phyloP scores from a whole-genome alignment of 75 land plant species.

The Selaginella tamariscina region DNA sequence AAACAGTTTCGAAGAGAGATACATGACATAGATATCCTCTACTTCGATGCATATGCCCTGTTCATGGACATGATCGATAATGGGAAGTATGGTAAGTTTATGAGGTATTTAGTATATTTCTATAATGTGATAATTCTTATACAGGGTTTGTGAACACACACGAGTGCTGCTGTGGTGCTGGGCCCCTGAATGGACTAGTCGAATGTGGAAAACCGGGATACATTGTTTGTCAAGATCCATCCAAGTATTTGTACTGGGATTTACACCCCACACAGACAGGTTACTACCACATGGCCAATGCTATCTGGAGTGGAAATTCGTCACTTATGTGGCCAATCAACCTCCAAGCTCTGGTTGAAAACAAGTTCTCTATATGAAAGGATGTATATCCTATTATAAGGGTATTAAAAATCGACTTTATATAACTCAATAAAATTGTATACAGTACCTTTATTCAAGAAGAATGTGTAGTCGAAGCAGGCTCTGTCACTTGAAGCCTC shows the following conservation, averaged over 20 bases:
- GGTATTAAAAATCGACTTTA: no score
- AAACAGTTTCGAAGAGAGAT: not conserved
- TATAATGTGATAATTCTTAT: not conserved
- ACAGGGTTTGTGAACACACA: not conserved
- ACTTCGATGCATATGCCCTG: not conserved
- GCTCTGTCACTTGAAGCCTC: constrained; percentile 19
- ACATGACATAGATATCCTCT: not conserved
- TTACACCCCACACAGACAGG: not conserved
- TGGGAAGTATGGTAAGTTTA: not conserved
- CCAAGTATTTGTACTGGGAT: not conserved
- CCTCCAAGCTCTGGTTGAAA: not conserved
- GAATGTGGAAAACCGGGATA: not conserved
- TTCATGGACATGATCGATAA: not conserved
- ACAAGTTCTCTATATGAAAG: no score
- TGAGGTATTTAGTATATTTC: not conserved
- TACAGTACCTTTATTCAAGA: not conserved
- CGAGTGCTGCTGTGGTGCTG: not conserved
- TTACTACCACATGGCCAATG: not conserved
- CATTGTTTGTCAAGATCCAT: not conserved
- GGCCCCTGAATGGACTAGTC: not conserved
- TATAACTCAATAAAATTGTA: no score
- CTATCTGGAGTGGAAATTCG: not conserved
- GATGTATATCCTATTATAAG: no score
- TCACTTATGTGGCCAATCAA: not conserved
- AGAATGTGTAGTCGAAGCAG: not conserved